A percentile compares a stretch with the other conserved stretches of the same genome.
phyloP scores from a whole-genome alignment of 2,329 filamentous ascomycete species.

The Blastomyces parvus region DNA sequence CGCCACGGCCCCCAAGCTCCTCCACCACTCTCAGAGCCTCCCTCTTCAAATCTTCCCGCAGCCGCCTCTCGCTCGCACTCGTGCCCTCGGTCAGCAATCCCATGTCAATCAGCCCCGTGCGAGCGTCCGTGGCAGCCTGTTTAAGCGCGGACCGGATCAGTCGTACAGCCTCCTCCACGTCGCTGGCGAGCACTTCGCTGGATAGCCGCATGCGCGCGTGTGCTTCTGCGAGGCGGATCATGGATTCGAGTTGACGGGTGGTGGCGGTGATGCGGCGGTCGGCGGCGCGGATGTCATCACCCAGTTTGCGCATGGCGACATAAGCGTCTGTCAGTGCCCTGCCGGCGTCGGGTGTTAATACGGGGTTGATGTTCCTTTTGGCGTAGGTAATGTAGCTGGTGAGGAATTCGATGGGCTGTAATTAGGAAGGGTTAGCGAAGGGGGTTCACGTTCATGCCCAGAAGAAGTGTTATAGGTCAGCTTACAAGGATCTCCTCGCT shows the following conservation, averaged over 20 bases:
- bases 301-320: constrained; percentile 88
- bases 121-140: constrained; percentile 87
- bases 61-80: constrained; percentile 71
- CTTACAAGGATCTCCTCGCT: constrained; percentile 70
- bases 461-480: background rate
- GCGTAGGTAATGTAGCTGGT: constrained; percentile 97
- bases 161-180: constrained; percentile 83
- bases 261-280: constrained; percentile 98
- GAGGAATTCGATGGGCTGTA: constrained; percentile 80
- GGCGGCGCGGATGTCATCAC: constrained; percentile 72
- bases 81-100: constrained; percentile 89
- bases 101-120: constrained; percentile 94
- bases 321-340: constrained; percentile 77
- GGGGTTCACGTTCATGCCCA: background rate
- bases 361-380: constrained; percentile 72
- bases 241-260: constrained; percentile 90
- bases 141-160: constrained; percentile 91
- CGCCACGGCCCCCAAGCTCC: constrained; percentile 58
- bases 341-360: constrained; percentile 69
- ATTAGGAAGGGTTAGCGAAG: constrained; percentile 13
- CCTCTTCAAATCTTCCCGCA: constrained; percentile 74
- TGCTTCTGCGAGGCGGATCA: constrained; percentile 94
- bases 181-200: constrained; percentile 61
- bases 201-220: constrained; percentile 96
- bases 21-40: constrained; percentile 68